These are phyloP conservation scores for Stachybotrys elegans DNA, from an alignment of 2,329 filamentous ascomycete genomes.

Conservation along the genomic window DNA sequence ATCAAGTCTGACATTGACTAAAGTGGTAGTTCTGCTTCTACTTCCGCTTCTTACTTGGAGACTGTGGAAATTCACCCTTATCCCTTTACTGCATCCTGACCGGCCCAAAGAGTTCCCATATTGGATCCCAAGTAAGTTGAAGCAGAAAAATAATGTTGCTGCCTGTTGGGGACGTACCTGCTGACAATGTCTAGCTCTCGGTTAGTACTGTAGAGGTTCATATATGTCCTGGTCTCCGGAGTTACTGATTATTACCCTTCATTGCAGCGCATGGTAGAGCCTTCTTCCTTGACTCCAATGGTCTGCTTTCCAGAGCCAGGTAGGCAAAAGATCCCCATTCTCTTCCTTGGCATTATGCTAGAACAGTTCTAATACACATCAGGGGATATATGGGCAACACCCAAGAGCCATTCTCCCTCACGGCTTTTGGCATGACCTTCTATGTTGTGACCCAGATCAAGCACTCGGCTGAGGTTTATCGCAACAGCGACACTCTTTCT, in stretches of 20 bases:
- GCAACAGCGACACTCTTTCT: constrained; percentile 15
- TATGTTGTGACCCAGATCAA: constrained; percentile 18
- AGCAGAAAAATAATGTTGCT: no score
- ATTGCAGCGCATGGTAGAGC: constrained; percentile 12
- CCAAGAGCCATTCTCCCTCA: constrained; percentile 18
- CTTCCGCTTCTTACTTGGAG: constrained; percentile 2
- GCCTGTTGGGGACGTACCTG: not conserved
- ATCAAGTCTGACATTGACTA: not conserved
- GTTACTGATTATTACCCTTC: not conserved
- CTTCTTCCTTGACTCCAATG: constrained; percentile 17
- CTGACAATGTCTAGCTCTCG: not conserved
- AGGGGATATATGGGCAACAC: constrained; percentile 7
- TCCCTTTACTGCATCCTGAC: constrained; percentile 4
- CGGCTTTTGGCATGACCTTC: constrained; percentile 12
- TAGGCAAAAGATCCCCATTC: constrained; percentile 2
- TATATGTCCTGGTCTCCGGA: not conserved
- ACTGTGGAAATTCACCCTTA: constrained; percentile 5
- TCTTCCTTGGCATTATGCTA: not conserved
- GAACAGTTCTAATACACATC: not conserved
- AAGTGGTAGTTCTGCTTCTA: not conserved
- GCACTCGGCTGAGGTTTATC: constrained; percentile 15
- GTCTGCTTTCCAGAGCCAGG: constrained; percentile 13
- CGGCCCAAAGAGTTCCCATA: constrained; percentile 6
- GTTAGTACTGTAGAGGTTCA: not conserved
- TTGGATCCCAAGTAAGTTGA: constrained; percentile 6